Conservation (phyloP, 768 basidiomycete genomes). For the Leccinum uliginosum region DNA sequence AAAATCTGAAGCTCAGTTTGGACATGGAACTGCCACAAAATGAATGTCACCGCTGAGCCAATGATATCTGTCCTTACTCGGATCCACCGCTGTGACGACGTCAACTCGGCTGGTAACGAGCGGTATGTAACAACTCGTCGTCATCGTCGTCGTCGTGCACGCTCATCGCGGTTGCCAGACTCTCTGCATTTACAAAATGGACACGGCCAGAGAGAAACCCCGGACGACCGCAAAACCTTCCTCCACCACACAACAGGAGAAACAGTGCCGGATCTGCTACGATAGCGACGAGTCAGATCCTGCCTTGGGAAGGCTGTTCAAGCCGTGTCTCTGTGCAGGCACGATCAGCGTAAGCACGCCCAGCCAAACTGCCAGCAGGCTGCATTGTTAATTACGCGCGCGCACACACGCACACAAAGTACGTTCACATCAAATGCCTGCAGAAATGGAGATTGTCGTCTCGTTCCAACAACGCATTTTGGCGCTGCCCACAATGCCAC, state of each 20-base stretch:
- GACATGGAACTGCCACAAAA: background rate
- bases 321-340: slow-evolving; percentile 67
- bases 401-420: slow-evolving; percentile 36
- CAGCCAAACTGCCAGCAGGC: background rate
- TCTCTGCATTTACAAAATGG: slow-evolving; percentile 4
- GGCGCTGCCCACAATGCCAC: slow-evolving; percentile 74
- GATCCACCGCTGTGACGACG: slow-evolving; percentile 9
- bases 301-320: slow-evolving; percentile 68
- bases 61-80: slow-evolving; percentile 6
- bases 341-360: slow-evolving; percentile 56
- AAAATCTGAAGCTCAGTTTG: background rate
- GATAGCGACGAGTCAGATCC: slow-evolving; percentile 61
- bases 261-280: slow-evolving; percentile 83
- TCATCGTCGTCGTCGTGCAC: background rate
- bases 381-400: slow-evolving; percentile 19
- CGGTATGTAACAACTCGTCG: slow-evolving; percentile 1
- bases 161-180: background rate
- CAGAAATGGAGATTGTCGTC: slow-evolving; percentile 70
- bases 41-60: background rate
- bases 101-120: background rate
- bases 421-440: slow-evolving; percentile 77
- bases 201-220: slow-evolving; percentile 14
- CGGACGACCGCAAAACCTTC: background rate
- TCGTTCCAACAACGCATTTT: slow-evolving; percentile 63
- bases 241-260: slow-evolving; percentile 38